Conservation (phyloP, 306 rosid genomes). For the Purshia tridentata region DNA sequence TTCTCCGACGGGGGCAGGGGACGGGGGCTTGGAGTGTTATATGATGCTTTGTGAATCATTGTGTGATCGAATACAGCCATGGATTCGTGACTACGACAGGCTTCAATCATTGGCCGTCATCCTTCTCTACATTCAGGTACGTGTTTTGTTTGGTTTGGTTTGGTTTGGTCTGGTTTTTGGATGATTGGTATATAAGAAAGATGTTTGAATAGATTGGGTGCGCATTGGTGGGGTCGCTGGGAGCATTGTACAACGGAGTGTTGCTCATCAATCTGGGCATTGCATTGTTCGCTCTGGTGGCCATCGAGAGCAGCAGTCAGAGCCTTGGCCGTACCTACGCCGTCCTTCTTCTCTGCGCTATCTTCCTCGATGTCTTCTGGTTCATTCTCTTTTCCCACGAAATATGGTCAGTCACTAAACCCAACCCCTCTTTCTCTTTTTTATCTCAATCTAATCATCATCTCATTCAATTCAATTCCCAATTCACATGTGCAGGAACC, state of each 20-base stretch:
- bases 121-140: slow-evolving; percentile 88
- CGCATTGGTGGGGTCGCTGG: slow-evolving; percentile 85
- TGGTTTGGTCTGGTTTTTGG: neutral
- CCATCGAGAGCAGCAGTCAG: slow-evolving; percentile 96
- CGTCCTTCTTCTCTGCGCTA: slow-evolving; percentile 69
- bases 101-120: slow-evolving; percentile 75
- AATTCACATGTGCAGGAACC: slow-evolving; percentile 53
- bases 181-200: neutral
- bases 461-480: neutral
- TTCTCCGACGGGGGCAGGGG: slow-evolving; percentile 12
- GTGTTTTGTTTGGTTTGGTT: neutral
- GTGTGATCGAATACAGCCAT: slow-evolving; percentile 72
- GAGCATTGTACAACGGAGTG: slow-evolving; percentile 89
- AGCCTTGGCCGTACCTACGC: slow-evolving; percentile 95
- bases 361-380: slow-evolving; percentile 76
- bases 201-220: slow-evolving; percentile 63
- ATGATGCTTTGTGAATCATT: slow-evolving; percentile 79
- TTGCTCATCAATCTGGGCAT: slow-evolving; percentile 69
- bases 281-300: slow-evolving; percentile 86
- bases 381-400: slow-evolving; percentile 71
- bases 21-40: slow-evolving; percentile 11
- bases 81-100: slow-evolving; percentile 86
- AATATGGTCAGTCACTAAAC: slow-evolving; percentile 70
- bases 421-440: no score
- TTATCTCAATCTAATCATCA: no score